A percentile compares a stretch with the other conserved stretches of the same genome.
Conservation (phyloP, 306 rosid species). For the Corylus americana region DNA sequence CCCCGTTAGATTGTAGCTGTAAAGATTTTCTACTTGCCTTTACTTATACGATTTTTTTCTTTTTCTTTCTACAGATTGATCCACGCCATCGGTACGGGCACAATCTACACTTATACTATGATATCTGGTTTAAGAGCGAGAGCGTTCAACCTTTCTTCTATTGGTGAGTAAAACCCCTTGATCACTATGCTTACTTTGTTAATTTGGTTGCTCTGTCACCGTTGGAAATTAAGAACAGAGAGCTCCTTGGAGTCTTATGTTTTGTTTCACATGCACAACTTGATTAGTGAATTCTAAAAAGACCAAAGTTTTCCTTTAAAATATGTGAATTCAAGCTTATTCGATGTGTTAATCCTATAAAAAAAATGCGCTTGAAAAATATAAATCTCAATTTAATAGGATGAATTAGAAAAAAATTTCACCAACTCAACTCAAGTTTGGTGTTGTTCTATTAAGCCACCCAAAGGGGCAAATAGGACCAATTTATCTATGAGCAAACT, state of each 20-base stretch:
- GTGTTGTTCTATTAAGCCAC: too few relatives aligned
- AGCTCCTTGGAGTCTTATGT: not conserved
- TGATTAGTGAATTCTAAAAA: not conserved
- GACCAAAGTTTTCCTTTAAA: too few relatives aligned
- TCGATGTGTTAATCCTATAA: too few relatives aligned
- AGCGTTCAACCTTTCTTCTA: conserved; percentile 89
- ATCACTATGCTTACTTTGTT: not conserved
- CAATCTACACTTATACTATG: conserved; percentile 82
- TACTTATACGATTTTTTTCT: not conserved
- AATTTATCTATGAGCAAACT: not conserved
- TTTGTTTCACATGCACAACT: not conserved
- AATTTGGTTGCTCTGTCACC: not conserved
- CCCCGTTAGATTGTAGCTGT: not conserved
- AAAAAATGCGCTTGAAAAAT: too few relatives aligned
- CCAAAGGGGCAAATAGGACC: not conserved
- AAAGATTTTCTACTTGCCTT: too few relatives aligned
- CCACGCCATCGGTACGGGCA: conserved; percentile 98
- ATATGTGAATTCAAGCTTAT: too few relatives aligned
- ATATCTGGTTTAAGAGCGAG: conserved; percentile 75
- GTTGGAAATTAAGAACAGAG: not conserved
- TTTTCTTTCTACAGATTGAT: conserved; percentile 60
- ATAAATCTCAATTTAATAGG: too few relatives aligned
- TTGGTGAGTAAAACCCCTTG: conserved; percentile 48
- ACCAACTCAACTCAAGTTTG: too few relatives aligned
- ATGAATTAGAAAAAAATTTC: too few relatives aligned